phyloP scores from a whole-genome alignment of 192 early-diverging fungal genomes.

The Irineochytrium annulatum region DNA sequence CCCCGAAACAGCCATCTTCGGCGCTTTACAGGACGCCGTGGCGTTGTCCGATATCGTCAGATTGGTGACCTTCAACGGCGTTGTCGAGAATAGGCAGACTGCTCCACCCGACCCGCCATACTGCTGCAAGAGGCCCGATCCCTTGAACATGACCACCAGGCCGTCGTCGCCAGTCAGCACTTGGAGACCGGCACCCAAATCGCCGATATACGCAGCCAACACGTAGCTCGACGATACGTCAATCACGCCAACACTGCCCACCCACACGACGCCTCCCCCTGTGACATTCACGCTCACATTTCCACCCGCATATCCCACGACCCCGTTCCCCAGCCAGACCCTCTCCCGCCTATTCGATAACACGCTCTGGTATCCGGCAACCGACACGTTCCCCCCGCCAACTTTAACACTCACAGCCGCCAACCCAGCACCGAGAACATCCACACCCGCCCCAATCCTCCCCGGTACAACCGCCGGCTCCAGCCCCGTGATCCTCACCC shows the following conservation, averaged over 20 bases:
- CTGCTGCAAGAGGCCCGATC: not conserved
- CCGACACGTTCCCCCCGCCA: not conserved
- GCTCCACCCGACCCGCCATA: not conserved
- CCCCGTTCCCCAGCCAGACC: not conserved
- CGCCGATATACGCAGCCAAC: not conserved
- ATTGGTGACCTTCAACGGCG: not conserved
- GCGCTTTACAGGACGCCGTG: not conserved
- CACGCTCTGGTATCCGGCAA: not conserved
- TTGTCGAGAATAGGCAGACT: constrained; percentile 5
- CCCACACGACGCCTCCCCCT: not conserved
- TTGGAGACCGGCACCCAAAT: not conserved
- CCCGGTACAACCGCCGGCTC: constrained; percentile 15
- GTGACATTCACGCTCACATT: not conserved
- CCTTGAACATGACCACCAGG: not conserved
- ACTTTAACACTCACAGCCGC: not conserved
- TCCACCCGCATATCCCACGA: not conserved
- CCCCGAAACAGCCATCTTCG: not conserved
- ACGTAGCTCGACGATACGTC: not conserved
- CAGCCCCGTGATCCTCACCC: not conserved
- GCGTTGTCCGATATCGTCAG: not conserved
- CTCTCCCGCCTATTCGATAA: not conserved
- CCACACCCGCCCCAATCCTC: not conserved
- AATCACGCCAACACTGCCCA: not conserved
- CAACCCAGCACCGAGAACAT: constrained; percentile 8
- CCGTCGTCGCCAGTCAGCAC: not conserved